Conservation (phyloP, 2,329 filamentous ascomycete species). For the Colletotrichum navitas region DNA sequence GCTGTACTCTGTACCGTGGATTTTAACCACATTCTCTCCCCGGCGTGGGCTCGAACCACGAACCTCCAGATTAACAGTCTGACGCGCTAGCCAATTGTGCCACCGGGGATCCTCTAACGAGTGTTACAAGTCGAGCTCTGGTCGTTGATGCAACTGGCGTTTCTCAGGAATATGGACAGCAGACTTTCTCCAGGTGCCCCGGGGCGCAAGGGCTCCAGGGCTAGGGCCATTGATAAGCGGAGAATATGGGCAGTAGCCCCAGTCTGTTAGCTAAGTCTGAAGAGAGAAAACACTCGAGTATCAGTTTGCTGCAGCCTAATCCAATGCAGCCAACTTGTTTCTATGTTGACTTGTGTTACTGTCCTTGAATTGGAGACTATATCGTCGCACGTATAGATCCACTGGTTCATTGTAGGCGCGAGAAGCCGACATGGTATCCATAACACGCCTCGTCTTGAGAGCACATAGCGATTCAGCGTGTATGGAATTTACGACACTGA, state of each 20-base stretch:
- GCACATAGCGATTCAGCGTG: slow-evolving; percentile 3
- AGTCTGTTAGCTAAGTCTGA: not conserved
- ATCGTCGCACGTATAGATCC: not conserved
- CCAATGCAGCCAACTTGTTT: not conserved
- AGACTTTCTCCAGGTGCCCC: not conserved
- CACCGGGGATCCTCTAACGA: slow-evolving; percentile 34
- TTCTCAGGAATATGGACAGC: slow-evolving; percentile 22
- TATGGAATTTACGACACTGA: not conserved
- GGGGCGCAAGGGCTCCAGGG: slow-evolving; percentile 14
- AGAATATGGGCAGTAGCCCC: slow-evolving; percentile 3
- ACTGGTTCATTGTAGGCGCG: not conserved
- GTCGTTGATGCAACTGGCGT: not conserved
- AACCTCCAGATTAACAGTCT: slow-evolving; percentile 43
- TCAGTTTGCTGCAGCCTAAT: not conserved
- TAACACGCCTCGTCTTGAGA: not conserved
- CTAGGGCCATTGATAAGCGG: slow-evolving; percentile 22
- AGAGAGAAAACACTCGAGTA: not conserved
- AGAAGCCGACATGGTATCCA: not conserved
- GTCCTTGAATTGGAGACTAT: not conserved
- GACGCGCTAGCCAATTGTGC: slow-evolving; percentile 43
- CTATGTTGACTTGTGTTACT: not conserved
- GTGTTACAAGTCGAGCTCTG: not conserved
- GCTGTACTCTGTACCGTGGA: not conserved
- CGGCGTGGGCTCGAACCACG: slow-evolving; percentile 42
- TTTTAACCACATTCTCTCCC: slow-evolving; percentile 33